Percentiles rank a stretch among this genome's conserved stretches.
phyloP scores from a whole-genome alignment of 495 filamentous ascomycete genomes.

The Massariosphaeria phaeospora region DNA sequence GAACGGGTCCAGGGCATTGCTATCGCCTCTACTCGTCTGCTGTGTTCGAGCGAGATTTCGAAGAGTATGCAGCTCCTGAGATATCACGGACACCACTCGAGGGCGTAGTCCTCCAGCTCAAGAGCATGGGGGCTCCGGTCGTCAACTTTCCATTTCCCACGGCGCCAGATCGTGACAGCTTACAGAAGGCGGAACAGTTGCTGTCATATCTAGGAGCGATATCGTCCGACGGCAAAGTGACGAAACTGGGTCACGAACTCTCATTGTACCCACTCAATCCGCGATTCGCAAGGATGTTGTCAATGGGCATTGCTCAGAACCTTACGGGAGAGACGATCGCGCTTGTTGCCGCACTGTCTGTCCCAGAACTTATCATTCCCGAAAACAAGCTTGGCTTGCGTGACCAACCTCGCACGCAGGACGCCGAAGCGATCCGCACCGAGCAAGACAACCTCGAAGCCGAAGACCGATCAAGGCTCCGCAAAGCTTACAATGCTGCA shows the following conservation, averaged over 20 bases:
- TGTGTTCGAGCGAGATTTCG: conserved; percentile 86
- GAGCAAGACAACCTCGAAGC: conserved; percentile 64
- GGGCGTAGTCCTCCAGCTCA: conserved; percentile 86
- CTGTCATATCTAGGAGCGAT: conserved; percentile 54
- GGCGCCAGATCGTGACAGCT: conserved; percentile 70
- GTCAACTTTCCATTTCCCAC: conserved; percentile 98
- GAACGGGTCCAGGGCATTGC: conserved; percentile 94
- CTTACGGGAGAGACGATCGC: conserved; percentile 85
- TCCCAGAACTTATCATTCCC: conserved; percentile 80
- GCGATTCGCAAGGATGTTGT: conserved; percentile 82
- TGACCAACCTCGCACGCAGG: conserved; percentile 2
- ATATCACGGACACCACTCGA: conserved; percentile 90
- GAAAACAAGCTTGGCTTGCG: conserved; percentile 67
- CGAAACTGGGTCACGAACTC: conserved; percentile 69
- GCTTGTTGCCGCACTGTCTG: conserved; percentile 81
- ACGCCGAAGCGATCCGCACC: conserved; percentile 49
- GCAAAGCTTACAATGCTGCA: conserved; percentile 66
- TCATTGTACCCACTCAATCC: conserved; percentile 85
- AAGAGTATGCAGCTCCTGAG: conserved; percentile 80
- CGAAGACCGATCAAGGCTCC: conserved; percentile 56
- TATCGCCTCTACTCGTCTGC: conserved; percentile 92
- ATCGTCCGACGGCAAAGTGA: conserved; percentile 64
- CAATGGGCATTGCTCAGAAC: conserved; percentile 76
- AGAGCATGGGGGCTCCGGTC: conserved; percentile 88
- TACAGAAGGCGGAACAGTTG: conserved; percentile 82